Percentiles rank a stretch among this genome's conserved stretches.
These are phyloP conservation scores for Knoxia roxburghii DNA, from an alignment of 257 asterid species.

Conservation along the genomic window DNA sequence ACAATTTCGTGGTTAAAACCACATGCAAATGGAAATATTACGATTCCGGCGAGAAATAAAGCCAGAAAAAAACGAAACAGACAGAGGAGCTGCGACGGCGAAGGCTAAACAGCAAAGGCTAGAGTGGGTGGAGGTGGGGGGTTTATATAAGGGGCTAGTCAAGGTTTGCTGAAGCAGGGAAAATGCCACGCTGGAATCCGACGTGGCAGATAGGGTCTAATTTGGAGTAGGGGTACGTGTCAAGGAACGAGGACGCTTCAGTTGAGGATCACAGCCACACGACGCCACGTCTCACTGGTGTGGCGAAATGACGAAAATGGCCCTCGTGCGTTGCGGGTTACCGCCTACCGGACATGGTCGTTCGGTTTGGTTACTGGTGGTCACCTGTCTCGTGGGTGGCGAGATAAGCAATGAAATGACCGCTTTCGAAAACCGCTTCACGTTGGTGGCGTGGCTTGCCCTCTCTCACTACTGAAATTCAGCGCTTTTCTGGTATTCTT, in stretches of 20 bases:
- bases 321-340: slow-evolving; percentile 19
- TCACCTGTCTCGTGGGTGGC: slow-evolving; percentile 14
- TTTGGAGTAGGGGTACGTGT: slow-evolving; percentile 36
- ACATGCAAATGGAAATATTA: too few species aligned
- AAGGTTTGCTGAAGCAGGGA: slow-evolving; percentile 35
- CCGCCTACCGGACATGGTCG: slow-evolving; percentile 22
- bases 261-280: slow-evolving; percentile 25
- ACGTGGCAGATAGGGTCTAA: slow-evolving; percentile 31
- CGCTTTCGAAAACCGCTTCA: slow-evolving; percentile 34
- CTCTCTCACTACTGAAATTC: neutral
- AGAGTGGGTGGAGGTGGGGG: slow-evolving; percentile 1
- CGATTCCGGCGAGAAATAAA: neutral
- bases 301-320: slow-evolving; percentile 15
- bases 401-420: too few species aligned
- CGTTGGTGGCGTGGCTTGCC: slow-evolving; percentile 24
- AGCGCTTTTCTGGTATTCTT: neutral
- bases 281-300: slow-evolving; percentile 43
- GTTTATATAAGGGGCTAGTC: slow-evolving; percentile 15
- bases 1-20: neutral
- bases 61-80: neutral
- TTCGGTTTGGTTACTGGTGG: neutral
- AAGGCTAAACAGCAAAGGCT: slow-evolving; percentile 3
- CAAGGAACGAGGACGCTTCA: slow-evolving; percentile 19
- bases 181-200: slow-evolving; percentile 18
- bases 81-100: slow-evolving; percentile 26